Conservation (phyloP, 306 rosid species). For the Prunus davidiana region DNA sequence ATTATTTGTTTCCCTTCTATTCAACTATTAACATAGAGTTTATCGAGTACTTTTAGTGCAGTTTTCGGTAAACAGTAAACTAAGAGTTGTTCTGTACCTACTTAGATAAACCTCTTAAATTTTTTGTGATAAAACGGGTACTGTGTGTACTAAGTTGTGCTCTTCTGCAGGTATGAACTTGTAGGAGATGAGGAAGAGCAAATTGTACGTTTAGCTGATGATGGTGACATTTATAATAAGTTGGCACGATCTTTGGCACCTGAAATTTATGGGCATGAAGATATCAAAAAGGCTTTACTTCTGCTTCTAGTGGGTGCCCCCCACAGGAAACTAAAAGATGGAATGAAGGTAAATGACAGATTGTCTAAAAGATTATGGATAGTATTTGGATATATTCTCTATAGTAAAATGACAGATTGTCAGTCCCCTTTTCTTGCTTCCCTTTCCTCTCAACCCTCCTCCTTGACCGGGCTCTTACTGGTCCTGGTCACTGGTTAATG, state of each 20-base stretch:
- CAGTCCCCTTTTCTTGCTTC: background rate
- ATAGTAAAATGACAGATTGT: background rate
- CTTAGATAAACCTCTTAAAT: conserved; percentile 9
- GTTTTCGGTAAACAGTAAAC: background rate
- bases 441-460: background rate
- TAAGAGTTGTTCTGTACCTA: background rate
- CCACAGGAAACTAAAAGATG: conserved; percentile 85
- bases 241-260: conserved; percentile 89
- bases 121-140: conserved; percentile 6
- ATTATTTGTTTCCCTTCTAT: conserved; percentile 3
- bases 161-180: conserved; percentile 64
- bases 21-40: conserved; percentile 3
- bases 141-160: conserved; percentile 17
- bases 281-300: conserved; percentile 83
- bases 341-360: conserved; percentile 70
- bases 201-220: conserved; percentile 69
- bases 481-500: background rate
- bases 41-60: background rate
- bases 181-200: conserved; percentile 86
- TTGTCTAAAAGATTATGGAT: background rate
- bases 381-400: background rate
- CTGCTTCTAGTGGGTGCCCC: conserved; percentile 98
- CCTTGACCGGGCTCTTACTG: background rate
- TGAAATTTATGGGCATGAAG: conserved; percentile 97
- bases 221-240: conserved; percentile 89